Percentiles rank a stretch among this genome's conserved stretches.
Conservation (phyloP, 2,329 filamentous ascomycete genomes). For the Aspergillus fumigatus region DNA sequence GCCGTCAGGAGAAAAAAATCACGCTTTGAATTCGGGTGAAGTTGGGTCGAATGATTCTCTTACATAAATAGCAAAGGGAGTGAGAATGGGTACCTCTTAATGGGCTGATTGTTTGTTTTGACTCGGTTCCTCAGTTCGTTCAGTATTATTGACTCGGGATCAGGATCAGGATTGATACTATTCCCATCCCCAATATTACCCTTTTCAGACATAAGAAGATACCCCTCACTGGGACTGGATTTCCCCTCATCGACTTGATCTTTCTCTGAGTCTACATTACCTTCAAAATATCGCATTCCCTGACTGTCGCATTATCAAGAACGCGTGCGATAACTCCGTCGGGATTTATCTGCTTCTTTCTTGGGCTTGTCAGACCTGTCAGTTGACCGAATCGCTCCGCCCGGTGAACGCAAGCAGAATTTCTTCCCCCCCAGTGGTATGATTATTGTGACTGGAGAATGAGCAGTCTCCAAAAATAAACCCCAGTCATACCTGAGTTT, state of each 20-base stretch:
- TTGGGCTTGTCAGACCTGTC: not conserved
- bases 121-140: not conserved
- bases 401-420: conserved; percentile 35
- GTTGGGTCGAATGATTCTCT: not conserved
- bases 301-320: not conserved
- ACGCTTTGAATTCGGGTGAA: not conserved
- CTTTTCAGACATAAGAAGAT: not conserved
- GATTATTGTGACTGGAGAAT: not conserved
- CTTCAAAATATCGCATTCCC: not conserved
- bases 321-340: not conserved
- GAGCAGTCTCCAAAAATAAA: not conserved
- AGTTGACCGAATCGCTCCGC: not conserved
- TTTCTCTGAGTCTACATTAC: not conserved
- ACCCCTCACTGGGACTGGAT: not conserved
- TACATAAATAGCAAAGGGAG: not conserved
- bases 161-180: too few species aligned
- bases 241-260: not conserved
- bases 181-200: not conserved
- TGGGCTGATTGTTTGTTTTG: not conserved
- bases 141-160: not conserved
- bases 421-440: not conserved
- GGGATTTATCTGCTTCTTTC: not conserved
- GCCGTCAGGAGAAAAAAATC: not conserved
- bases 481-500: not conserved
- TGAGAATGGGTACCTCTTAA: not conserved